Evolutionary conservation across 176 grass and related monocot genomes (phyloP), one percentile per base, ranked within the genome.

Genomic region (Oropetium thomaeum): DNA sequence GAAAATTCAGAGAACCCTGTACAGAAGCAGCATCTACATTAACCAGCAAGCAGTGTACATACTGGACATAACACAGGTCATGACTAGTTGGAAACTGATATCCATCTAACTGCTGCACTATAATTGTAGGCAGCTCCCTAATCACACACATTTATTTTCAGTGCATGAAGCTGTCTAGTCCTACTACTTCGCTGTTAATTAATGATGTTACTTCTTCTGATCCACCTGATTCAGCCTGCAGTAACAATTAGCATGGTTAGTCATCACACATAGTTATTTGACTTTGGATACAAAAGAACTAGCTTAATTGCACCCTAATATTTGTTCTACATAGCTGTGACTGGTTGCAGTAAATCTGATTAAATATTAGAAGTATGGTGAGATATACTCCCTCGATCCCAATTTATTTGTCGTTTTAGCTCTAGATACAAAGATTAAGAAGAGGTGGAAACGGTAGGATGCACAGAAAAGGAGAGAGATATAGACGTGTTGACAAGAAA

Each of bases 211-310:
- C 86, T 71, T 79, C 88, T 77, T 78, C 78, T 67, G 83, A 68
- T 45, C 80, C 84, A 49, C 79, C 78, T 57, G 78, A 76, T 69
- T 88, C 89, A 30, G 74, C 86, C 88, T 98, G 81, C 79, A 75
- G 43, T 68, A 71, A 78, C 22, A 77, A 42, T 1, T 5, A 72
- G 47, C 29, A 77, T 62, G 48, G 25, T 58, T 59, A 87, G 30
- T 59, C 39, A 76, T 19, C 76, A 8, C 76, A 8, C 34, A 54
- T 43, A 14, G 34, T 72, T 29, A 79, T 64, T 65, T 39, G n/a
- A 49, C 39, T 58, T 69, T 65, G 64, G 51, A 52, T n/a, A 53
- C 65, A 67, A 15, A 62, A 48, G 16, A 57, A 41, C 25, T 76
- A 44, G 58, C 2, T 20, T 62, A 22, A 64, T 79, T 81, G 45